Percentiles rank a stretch among this genome's conserved stretches.
These are phyloP conservation scores for Petrea volubilis DNA, from an alignment of 257 asterid species.

Conservation along the genomic window DNA sequence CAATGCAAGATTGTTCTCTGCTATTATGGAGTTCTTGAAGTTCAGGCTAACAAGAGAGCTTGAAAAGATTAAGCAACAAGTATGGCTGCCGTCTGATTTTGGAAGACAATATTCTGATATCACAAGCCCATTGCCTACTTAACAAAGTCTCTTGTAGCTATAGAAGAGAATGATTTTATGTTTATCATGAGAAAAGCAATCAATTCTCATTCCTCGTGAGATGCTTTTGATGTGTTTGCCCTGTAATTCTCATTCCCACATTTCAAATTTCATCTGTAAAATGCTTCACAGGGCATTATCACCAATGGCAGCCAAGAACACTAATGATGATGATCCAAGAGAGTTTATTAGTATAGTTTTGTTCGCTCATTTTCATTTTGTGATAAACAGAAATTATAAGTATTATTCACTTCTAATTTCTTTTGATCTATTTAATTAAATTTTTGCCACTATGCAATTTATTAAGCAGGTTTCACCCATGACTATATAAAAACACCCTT, in stretches of 20 bases:
- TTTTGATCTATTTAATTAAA: too few species aligned
- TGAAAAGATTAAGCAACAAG: slow-evolving; percentile 43
- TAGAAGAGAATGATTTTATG: neutral
- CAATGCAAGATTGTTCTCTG: slow-evolving; percentile 52
- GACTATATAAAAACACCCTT: too few species aligned
- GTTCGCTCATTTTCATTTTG: neutral
- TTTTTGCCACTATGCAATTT: too few species aligned
- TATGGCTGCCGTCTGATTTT: slow-evolving; percentile 42
- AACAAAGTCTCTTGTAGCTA: slow-evolving; percentile 5
- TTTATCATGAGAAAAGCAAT: slow-evolving; percentile 26
- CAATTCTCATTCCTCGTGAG: slow-evolving; percentile 38
- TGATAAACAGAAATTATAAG: too few species aligned
- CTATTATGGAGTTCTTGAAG: slow-evolving; percentile 46
- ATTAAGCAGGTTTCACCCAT: too few species aligned
- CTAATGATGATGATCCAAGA: too few species aligned
- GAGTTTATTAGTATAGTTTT: too few species aligned
- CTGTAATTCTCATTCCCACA: neutral
- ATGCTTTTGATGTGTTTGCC: slow-evolving; percentile 3
- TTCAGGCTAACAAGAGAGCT: slow-evolving; percentile 47
- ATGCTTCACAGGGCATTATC: too few species aligned
- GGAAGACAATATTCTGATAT: slow-evolving; percentile 31
- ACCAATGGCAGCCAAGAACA: too few species aligned
- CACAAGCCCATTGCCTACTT: slow-evolving; percentile 52
- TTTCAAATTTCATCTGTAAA: neutral
- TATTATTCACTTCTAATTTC: too few species aligned